Conservation (phyloP, 1,284 basidiomycete species). For the Sporisorium scitamineum region DNA sequence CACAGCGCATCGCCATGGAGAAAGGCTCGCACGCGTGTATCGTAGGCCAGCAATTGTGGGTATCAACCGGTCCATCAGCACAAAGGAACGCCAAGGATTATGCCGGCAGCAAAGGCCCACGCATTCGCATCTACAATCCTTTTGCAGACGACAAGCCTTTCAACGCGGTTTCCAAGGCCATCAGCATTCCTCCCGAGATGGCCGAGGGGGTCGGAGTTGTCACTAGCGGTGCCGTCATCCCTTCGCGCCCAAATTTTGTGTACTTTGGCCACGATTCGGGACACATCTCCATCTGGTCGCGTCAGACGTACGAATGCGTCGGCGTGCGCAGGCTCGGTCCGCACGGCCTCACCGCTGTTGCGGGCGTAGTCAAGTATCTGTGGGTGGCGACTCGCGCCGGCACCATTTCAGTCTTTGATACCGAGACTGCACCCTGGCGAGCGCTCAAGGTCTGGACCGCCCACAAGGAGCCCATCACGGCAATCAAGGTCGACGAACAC, state of each 20-base stretch:
- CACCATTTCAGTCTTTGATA: conserved; percentile 84
- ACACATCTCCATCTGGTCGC: conserved; percentile 68
- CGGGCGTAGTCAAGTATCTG: conserved; percentile 70
- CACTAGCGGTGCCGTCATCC: conserved; percentile 82
- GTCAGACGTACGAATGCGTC: conserved; percentile 47
- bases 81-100: conserved; percentile 30
- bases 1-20: conserved; percentile 63
- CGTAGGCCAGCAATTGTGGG: conserved; percentile 65
- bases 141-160: conserved; percentile 63
- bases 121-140: conserved; percentile 65
- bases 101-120: conserved; percentile 35
- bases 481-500: conserved; percentile 75
- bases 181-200: conserved; percentile 70
- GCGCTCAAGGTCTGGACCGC: conserved; percentile 91
- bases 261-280: conserved; percentile 96
- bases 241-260: conserved; percentile 76
- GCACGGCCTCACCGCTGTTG: conserved; percentile 58
- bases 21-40: conserved; percentile 53
- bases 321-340: conserved; percentile 45
- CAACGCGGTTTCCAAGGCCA: conserved; percentile 60
- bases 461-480: conserved; percentile 79
- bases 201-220: conserved; percentile 80
- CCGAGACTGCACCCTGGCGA: conserved; percentile 75
- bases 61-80: conserved; percentile 34
- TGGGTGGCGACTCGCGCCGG: conserved; percentile 89